Base-by-base conservation (phyloP, 1,284 basidiomycete genomes). In the Pholiota adiposa region DNA sequence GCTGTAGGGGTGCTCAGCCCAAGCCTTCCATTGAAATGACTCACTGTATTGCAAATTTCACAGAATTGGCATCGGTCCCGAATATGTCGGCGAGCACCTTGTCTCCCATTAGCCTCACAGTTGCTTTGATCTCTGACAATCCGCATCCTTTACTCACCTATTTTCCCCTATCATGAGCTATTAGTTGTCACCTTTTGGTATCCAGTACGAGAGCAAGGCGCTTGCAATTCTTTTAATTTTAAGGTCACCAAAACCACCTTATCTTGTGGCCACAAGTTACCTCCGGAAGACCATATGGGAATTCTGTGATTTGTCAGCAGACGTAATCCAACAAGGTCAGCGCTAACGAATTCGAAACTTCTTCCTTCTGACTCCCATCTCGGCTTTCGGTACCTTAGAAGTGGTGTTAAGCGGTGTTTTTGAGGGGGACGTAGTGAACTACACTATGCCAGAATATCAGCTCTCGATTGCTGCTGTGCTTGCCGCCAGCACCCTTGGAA, bases 371-470 rank as follows among this genome's bases (percentile, higher is more conserved):
- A 59, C 56, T 57, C 56, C 52, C 27, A 34, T 43, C 43, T 55
- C 48, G 53, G 44, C 36, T 51, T 56, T 56, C 58, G 58, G 52
- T 59, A 56, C 54, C 53, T 19, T 8, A n/a, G 12, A 6, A 16
- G 5, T 51, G 49, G 50, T 51, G 38, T 27, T 25, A 25, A 36
- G 19, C 25, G 11, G 11, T 46, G 44, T 46, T 21, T 50, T 19
- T 12, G 19, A 34, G 31, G 25, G 25, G 8, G 27, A 50, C 29
- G 16, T n/a, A 14, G 19, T 19, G 29, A 34, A 48, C 29, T 31
- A 44, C 34, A 41, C 21, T 18, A 89, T 91, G 89, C 79, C 81
- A 65, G 77, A 74, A n/a, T 87, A 83, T 72, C 84, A 89, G 70
- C 75, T 88, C 14, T 79, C 79, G 61, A 79, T 86, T 38, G 84